Base-by-base conservation (phyloP, 2,329 filamentous ascomycete species). In the Clonostachys chloroleuca region DNA sequence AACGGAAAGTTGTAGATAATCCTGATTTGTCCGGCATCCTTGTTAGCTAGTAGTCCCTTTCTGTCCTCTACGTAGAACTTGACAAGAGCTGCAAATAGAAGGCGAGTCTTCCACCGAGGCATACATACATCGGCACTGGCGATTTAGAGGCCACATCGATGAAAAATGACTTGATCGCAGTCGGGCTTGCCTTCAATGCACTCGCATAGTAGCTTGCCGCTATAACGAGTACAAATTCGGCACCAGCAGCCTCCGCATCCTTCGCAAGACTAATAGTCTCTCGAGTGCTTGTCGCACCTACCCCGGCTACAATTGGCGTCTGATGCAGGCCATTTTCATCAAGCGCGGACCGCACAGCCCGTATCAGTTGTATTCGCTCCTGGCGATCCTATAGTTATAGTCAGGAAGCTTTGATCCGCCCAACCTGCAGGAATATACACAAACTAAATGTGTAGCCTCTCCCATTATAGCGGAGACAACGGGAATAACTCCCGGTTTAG, bases 1-100 rank as follows among this genome's bases (percentile, higher is more conserved):
- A 80, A 82, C 3, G 83, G 84, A 58, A 77, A 86, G 67, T 87
- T 87, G 73, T 87, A 87, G 57, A 87, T 82, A 56, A 87, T 73
- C 55, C 40, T 41, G 10, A 16, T 12, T 18, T 42, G 16, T 42
- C 17, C 14, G 12, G n/a, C 40, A 16, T 12, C 16, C 16, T 14
- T 16, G 40, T 41, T 12, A 16, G n/a, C 20, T 41, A 41, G 20
- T 14, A 12, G 12, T 17, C 20, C n/a, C n/a, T 41, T 13, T 37
- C 12, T 37, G 35, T 37, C 12, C 16, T 37, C 12, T 37, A 13
- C 35, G 35, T 37, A 13, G 35, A 17, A 18, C 14, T 24, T 20
- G 18, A 18, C 18, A 18, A 18, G 18, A 18, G 18, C 18, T 18
- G 18, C 18, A 18, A 18, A 18, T 18, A 18, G 18, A 18, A 18